Evolutionary conservation across 2,329 filamentous ascomycete species (phyloP).

Genomic region (Periconia macrospinosa): DNA sequence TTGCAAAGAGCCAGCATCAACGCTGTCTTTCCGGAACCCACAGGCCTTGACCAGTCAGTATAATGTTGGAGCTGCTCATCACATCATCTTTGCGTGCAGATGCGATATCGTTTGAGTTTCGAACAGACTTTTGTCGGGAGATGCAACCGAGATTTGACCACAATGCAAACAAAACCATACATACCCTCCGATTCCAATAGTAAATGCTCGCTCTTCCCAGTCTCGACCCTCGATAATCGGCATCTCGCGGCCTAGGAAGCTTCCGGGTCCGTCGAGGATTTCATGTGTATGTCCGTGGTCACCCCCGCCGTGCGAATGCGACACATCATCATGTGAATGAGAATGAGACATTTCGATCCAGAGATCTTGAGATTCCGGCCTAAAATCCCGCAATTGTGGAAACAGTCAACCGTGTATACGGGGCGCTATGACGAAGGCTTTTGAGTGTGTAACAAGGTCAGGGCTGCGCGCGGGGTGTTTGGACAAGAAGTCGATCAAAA

Average conservation of each 20-base stretch:
- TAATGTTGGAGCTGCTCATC: not conserved
- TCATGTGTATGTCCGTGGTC: conserved; percentile 96
- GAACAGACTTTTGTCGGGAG: not conserved
- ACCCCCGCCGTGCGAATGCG: conserved; percentile 54
- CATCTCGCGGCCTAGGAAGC: conserved; percentile 87
- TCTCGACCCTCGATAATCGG: conserved; percentile 85
- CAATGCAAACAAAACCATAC: conserved; percentile 27
- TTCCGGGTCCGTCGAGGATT: conserved; percentile 90
- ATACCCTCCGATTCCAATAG: conserved; percentile 96
- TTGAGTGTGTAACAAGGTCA: not conserved
- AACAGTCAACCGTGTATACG: not conserved
- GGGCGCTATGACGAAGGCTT: not conserved
- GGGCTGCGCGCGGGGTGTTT: not conserved
- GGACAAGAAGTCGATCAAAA: not conserved
- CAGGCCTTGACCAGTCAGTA: conserved; percentile 62
- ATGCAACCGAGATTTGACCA: not conserved
- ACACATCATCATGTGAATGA: conserved; percentile 39
- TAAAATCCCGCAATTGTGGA: not conserved
- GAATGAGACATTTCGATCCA: conserved; percentile 30
- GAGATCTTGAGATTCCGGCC: not conserved
- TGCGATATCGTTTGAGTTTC: not conserved
- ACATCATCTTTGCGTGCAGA: not conserved
- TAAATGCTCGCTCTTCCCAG: conserved; percentile 89
- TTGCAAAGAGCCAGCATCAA: conserved; percentile 93
- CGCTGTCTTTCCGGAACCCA: conserved; percentile 95